Evolutionary conservation across 2,329 filamentous ascomycete genomes (phyloP), one percentile per base, ranked within the genome.

Genomic region (Amylocarpus encephaloides): DNA sequence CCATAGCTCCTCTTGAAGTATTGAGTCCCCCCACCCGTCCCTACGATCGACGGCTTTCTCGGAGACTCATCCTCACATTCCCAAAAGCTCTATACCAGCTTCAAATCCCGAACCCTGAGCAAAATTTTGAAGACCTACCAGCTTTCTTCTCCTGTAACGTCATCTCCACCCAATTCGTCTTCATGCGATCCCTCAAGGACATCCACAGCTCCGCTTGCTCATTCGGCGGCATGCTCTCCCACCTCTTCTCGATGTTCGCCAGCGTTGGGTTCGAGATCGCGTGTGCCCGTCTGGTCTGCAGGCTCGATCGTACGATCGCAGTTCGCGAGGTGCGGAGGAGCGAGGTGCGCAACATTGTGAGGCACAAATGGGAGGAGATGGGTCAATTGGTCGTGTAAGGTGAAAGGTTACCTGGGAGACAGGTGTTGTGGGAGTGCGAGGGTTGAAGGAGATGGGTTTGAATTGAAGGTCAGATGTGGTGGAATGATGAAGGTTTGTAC

Each of bases 191-290:
- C 73, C 93, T 83, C 72, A 98, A 79, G 64, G 86, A 79, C 93
- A 98, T 98, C 93, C 93, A 98, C 65, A 98, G 78, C 70, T 98
- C 93, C 62, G 93, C 93, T 83, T 98, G 93, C 82, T 98, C 93
- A 79, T 95, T 90, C 59, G 93, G 89, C 53, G 92, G 91, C 88
- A 97, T 91, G 58, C 78, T 82, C 78, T 98, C 93, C 93, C 93
- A 98, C 78, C 93, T 82, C 85, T 95, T 96, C 84, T 98, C 93
- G 68, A 98, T 97, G 75, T 95, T 90, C 73, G 89, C 88, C 67
- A 98, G 82, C 52, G 89, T 96, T 63, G 94, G 93, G 78, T 96
- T 97, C 68, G 91, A 94, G 74, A 98, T 94, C 70, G 92, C 91
- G 72, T 95, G 90, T 63, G 87, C 87, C 38, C 54, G 54, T 56